These are phyloP conservation scores for Globisporangium heterothallicum DNA, from an alignment of 352 stramenopile genomes.

Conservation along the genomic window DNA sequence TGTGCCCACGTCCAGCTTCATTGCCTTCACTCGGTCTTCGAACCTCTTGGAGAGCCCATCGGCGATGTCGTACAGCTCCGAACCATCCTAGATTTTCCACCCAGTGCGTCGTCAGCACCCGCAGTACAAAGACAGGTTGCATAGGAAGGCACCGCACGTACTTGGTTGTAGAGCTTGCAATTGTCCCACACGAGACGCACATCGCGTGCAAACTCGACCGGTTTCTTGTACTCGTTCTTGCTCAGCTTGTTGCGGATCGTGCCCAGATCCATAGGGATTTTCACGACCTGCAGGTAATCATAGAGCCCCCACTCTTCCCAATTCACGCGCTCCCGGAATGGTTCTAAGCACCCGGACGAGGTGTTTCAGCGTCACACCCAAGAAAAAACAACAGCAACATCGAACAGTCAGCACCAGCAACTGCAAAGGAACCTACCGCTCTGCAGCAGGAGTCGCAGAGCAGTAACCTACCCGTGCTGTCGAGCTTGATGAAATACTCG, in stretches of 20 bases:
- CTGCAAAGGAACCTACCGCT: no score
- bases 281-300: conserved; percentile 90
- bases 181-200: conserved; percentile 86
- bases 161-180: conserved; percentile 83
- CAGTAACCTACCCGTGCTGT: conserved; percentile 75
- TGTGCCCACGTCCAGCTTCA: conserved; percentile 76
- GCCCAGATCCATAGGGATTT: conserved; percentile 89
- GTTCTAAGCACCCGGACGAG: no score
- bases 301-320: conserved; percentile 88
- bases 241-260: conserved; percentile 76
- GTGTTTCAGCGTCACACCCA: no score
- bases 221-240: conserved; percentile 85
- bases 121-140: background rate
- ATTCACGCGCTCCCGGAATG: conserved; percentile 84
- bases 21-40: conserved; percentile 77
- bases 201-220: conserved; percentile 74
- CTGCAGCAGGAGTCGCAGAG: no score
- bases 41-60: conserved; percentile 86
- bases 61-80: conserved; percentile 80
- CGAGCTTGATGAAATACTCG: conserved; percentile 79
- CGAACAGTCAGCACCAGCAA: conserved; percentile 7
- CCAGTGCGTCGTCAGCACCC: background rate
- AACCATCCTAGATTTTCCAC: conserved; percentile 52
- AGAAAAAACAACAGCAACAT: conserved; percentile 2
- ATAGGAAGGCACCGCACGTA: background rate